These are phyloP conservation scores for Amanita muscaria DNA, from an alignment of 768 basidiomycete species.

Conservation along the genomic window DNA sequence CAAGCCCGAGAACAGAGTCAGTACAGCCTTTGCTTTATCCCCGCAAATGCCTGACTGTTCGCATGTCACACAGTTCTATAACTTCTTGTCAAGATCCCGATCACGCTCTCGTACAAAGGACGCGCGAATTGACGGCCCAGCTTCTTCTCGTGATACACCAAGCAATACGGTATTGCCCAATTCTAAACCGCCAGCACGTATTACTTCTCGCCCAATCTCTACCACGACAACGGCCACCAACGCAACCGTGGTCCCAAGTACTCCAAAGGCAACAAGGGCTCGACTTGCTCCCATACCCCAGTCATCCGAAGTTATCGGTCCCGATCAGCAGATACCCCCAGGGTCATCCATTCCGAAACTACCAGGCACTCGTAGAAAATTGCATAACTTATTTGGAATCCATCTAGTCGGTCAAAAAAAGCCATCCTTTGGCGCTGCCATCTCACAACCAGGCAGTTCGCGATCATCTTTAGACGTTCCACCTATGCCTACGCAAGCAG, in stretches of 20 bases:
- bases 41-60: conserved; percentile 9
- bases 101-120: conserved; percentile 50
- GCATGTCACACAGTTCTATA: conserved; percentile 40
- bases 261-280: conserved; percentile 33
- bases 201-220: conserved; percentile 55
- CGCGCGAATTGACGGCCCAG: conserved; percentile 13
- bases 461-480: conserved; percentile 17
- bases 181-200: conserved; percentile 40
- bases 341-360: conserved; percentile 26
- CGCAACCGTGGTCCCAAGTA: conserved; percentile 50
- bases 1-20: conserved; percentile 40
- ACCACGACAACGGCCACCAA: conserved; percentile 56
- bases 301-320: conserved; percentile 9
- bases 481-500: conserved; percentile 9
- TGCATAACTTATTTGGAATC: conserved; percentile 40
- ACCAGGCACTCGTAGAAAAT: conserved; percentile 29
- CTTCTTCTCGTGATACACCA: conserved; percentile 14
- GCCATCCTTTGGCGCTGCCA: conserved; percentile 25
- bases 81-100: conserved; percentile 48
- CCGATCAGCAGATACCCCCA: conserved; percentile 7
- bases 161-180: conserved; percentile 13
- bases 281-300: conserved; percentile 20
- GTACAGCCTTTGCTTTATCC: conserved; percentile 11
- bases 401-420: conserved; percentile 29
- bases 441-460: conserved; percentile 23